Percentiles rank a stretch among this genome's conserved stretches.
These are phyloP conservation scores for Aureobasidium namibiae DNA, from an alignment of 2,329 filamentous ascomycete species.

Conservation along the genomic window DNA sequence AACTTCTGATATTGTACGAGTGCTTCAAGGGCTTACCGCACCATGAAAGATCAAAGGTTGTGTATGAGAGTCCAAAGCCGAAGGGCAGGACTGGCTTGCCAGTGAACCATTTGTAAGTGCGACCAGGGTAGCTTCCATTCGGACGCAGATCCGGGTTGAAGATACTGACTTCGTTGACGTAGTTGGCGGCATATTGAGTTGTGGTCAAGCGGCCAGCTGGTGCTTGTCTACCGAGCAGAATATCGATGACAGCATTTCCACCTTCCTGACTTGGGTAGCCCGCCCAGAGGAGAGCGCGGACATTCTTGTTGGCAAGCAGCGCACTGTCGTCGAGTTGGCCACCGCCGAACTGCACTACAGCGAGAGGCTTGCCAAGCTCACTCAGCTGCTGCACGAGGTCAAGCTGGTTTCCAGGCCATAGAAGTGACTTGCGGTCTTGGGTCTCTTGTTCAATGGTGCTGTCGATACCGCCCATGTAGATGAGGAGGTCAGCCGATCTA, in stretches of 20 bases:
- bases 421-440: conserved; percentile 43
- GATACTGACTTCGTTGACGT: conserved; percentile 43
- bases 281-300: conserved; percentile 48
- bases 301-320: conserved; percentile 38
- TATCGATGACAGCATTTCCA: conserved; percentile 46
- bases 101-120: conserved; percentile 53
- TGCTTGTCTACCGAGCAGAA: conserved; percentile 42
- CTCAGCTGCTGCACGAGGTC: conserved; percentile 43
- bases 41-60: conserved; percentile 38
- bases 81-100: conserved; percentile 43
- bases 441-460: conserved; percentile 44
- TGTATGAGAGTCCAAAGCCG: conserved; percentile 52
- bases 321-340: conserved; percentile 45
- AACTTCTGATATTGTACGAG: conserved; percentile 28
- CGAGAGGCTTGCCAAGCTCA: conserved; percentile 38
- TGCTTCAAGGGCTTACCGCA: conserved; percentile 13
- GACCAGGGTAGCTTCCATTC: conserved; percentile 37
- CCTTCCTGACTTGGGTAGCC: conserved; percentile 55
- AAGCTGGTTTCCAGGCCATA: conserved; percentile 46
- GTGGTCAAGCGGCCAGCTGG: conserved; percentile 48
- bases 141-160: conserved; percentile 50
- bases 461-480: conserved; percentile 52
- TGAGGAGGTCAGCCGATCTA: conserved; percentile 40
- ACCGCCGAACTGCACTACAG: conserved; percentile 47
- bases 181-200: conserved; percentile 49